Percentiles rank a stretch among this genome's conserved stretches.
Conservation (phyloP, 192 early-diverging fungal species). For the Coemansia sp. region DNA sequence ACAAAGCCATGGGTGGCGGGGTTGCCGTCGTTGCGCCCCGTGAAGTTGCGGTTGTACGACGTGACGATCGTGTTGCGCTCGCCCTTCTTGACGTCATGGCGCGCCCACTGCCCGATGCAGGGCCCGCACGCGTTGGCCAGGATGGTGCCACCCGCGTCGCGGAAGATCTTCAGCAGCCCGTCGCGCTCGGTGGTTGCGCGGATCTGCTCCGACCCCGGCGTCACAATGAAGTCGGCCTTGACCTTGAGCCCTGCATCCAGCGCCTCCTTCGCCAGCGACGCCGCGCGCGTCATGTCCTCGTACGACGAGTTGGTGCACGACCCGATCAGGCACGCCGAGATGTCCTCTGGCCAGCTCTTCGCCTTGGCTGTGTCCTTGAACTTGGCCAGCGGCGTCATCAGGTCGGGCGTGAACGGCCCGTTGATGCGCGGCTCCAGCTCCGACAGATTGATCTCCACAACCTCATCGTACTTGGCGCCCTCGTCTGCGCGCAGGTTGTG, state of each 20-base stretch:
- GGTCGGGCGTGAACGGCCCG: conserved; percentile 95
- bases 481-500: conserved; percentile 91
- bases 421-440: conserved; percentile 96
- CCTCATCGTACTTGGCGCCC: conserved; percentile 84
- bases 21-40: conserved; percentile 98
- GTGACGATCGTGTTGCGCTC: conserved; percentile 97
- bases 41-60: conserved; percentile 99
- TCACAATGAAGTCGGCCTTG: conserved; percentile 85
- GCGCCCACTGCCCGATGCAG: conserved; percentile 99
- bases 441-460: conserved; percentile 93
- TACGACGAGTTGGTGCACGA: conserved; percentile 99
- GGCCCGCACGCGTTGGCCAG: conserved; percentile 98
- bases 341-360: conserved; percentile 86
- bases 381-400: conserved; percentile 89
- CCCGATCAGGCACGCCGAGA: conserved; percentile 92
- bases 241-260: conserved; percentile 74
- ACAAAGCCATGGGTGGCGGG: conserved; percentile 96
- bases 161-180: conserved; percentile 76
- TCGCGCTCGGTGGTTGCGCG: conserved; percentile 94
- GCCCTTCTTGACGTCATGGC: conserved; percentile 94
- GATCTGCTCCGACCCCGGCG: conserved; percentile 97
- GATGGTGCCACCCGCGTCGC: conserved; percentile 79
- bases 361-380: conserved; percentile 85
- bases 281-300: conserved; percentile 95
- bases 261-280: conserved; percentile 85